Evolutionary conservation across 2,329 filamentous ascomycete species (phyloP), one percentile per base, ranked within the genome.

Genomic region (Chrysoporthe deuterocubensis): DNA sequence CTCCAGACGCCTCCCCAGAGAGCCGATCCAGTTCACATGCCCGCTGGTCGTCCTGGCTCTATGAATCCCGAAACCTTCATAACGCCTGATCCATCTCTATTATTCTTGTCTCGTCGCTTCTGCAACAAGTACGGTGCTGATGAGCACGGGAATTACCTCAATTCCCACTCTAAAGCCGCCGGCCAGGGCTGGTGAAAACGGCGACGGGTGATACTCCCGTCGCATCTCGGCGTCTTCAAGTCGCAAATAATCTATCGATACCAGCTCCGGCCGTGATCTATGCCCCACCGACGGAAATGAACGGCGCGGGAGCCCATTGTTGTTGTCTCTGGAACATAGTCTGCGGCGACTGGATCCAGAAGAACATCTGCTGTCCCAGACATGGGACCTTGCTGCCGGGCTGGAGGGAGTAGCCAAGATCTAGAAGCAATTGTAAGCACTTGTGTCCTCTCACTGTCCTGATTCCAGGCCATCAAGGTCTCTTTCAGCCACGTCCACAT

Each of bases 311-410:
- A 7, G 54, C 63, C 63, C 63, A 65, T 42, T 65, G 42, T 50
- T 66, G 57, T 21, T 62, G 65, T 37, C 37, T 43, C n/a, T 59
- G 63, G 63, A 52, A 65, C 43, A 60, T 52, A 14, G 60, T 52
- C n/a, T 43, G 43, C 7, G 63, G 63, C 13, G 63, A 21, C 21
- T 48, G 54, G 16, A 63, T 56, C 62, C 68, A 70, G 59, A 70
- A 70, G 46, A 64, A 65, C 62, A 69, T 67, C 57, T 69, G 67
- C 42, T 70, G 66, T 46, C 66, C 68, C 34, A 65, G 43, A 21
- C 68, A 70, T 18, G 68, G 68, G n/a, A 70, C 59, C 44, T 68
- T 70, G 42, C 59, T 61, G 66, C 68, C 66, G 60, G 62, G 52
- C 18, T 70, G 58, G 43, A 65, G 58, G 26, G 67, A 63, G 37